Evolutionary conservation across 2,329 filamentous ascomycete genomes (phyloP), one percentile per base, ranked within the genome.

Genomic region (Penicillium verrucosum): DNA sequence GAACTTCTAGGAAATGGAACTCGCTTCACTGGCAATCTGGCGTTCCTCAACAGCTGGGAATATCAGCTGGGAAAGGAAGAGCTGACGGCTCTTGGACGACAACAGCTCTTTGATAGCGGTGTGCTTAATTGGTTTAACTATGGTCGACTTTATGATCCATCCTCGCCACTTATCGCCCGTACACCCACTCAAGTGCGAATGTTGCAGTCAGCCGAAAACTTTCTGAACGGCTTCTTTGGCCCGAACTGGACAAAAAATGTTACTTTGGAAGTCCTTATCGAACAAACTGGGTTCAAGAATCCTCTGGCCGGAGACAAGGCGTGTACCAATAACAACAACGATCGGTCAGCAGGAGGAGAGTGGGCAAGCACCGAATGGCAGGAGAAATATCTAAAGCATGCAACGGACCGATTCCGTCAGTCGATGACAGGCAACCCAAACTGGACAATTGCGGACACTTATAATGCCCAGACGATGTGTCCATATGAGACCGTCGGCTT

Each of bases 121-220:
- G 80, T 88, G 1, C 70, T 89, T 45, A 88, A 90, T 69, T 86
- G 86, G 63, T 91, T 90, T 72, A 84, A 87, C 75, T 90, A 90
- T 66, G 85, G 83, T 7, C 80, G 83, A 58, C 75, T 92, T 23
- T 90, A 90, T 65, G 87, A 90, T 64, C 84, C 88, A 5, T 81
- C 83, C 54, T 86, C 81, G 72, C 91, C 89, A 74, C 85, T 92
- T 58, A 83, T 91, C 56, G 87, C 85, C 16, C 81, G 89, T 29
- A 90, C 88, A 1, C 90, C 88, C 0, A 89, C 88, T 1, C 87
- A 92, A 69, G 85, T 89, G 68, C 84, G 89, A 25, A 92, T 92
- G 89, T 77, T 88, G 23, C 86, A 91, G 70, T 87, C 82, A 38
- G 88, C 88, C 3, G 88, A 92, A 71, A 88, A 92, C 71, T 92